Percentiles rank a stretch among this genome's conserved stretches.
Evolutionary conservation across 768 basidiomycete genomes (phyloP).

Genomic region (Lentinula raphanica): DNA sequence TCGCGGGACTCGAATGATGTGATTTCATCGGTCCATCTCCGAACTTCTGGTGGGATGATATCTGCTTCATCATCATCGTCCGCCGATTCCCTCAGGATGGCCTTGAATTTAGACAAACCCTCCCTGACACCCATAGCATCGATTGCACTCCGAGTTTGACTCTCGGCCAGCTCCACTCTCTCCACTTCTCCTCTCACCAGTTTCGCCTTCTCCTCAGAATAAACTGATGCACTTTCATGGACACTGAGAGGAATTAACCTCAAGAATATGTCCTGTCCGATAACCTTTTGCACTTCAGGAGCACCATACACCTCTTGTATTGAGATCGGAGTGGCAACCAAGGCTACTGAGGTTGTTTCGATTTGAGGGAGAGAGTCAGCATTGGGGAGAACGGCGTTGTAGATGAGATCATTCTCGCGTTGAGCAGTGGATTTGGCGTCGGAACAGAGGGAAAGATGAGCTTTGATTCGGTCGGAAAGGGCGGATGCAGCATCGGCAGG

Average conservation of each 20-base stretch:
- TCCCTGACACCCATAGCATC: slow-evolving; percentile 79
- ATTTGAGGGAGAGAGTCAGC: slow-evolving; percentile 73
- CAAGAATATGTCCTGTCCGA: slow-evolving; percentile 87
- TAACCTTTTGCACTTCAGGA: slow-evolving; percentile 89
- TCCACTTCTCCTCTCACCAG: slow-evolving; percentile 85
- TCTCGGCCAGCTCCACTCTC: slow-evolving; percentile 78
- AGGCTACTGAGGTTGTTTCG: slow-evolving; percentile 66
- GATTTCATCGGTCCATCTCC: slow-evolving; percentile 74
- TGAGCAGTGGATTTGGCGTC: slow-evolving; percentile 73
- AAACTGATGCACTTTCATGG: slow-evolving; percentile 92
- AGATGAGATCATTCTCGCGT: slow-evolving; percentile 95
- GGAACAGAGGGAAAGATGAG: slow-evolving; percentile 69
- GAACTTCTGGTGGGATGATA: slow-evolving; percentile 50
- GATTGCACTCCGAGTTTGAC: slow-evolving; percentile 69
- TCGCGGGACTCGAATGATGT: slow-evolving; percentile 62
- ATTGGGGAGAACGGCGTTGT: slow-evolving; percentile 83
- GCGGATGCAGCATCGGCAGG: slow-evolving; percentile 82
- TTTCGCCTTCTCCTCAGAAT: slow-evolving; percentile 99
- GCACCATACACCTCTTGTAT: slow-evolving; percentile 93
- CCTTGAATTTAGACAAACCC: slow-evolving; percentile 61
- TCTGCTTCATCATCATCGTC: slow-evolving; percentile 56
- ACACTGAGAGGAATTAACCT: slow-evolving; percentile 88
- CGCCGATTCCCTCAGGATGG: slow-evolving; percentile 63
- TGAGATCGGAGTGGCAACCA: slow-evolving; percentile 72
- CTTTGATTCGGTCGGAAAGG: slow-evolving; percentile 78